These are phyloP conservation scores for Kluyveromyces starmeri DNA, from an alignment of 805 yeast genomes.

Conservation along the genomic window DNA sequence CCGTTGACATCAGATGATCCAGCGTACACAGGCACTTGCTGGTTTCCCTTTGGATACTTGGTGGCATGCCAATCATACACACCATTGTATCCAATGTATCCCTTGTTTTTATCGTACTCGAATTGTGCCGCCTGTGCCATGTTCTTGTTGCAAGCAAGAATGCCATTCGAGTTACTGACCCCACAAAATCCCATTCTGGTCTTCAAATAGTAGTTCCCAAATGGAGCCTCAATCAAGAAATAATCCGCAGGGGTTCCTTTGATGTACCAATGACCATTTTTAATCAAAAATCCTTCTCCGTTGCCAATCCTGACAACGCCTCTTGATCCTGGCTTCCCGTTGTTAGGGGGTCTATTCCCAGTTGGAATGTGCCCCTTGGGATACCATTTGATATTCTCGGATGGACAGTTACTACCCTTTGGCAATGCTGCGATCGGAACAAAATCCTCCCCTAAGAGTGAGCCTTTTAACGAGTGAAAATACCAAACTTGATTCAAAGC, in stretches of 20 bases:
- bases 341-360: slow-evolving; percentile 11
- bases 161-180: slow-evolving; percentile 24
- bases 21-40: slow-evolving; percentile 42
- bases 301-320: slow-evolving; percentile 25
- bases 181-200: slow-evolving; percentile 74
- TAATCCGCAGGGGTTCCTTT: slow-evolving; percentile 81
- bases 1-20: slow-evolving; percentile 33
- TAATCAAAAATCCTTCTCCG: slow-evolving; percentile 49
- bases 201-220: slow-evolving; percentile 64
- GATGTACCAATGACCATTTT: slow-evolving; percentile 77
- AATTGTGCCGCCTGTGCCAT: slow-evolving; percentile 44
- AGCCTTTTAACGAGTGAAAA: slow-evolving; percentile 65
- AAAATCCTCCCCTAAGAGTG: slow-evolving; percentile 58
- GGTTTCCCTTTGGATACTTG: slow-evolving; percentile 34
- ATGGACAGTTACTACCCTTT: slow-evolving; percentile 53
- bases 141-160: slow-evolving; percentile 29
- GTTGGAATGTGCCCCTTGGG: slow-evolving; percentile 49
- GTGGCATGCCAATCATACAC: slow-evolving; percentile 50
- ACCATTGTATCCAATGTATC: slow-evolving; percentile 53
- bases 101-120: slow-evolving; percentile 35
- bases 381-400: slow-evolving; percentile 53
- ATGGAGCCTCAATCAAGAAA: slow-evolving; percentile 44
- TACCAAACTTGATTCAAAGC: slow-evolving; percentile 58
- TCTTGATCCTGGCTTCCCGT: slow-evolving; percentile 15
- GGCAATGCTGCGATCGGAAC: slow-evolving; percentile 50